Conservation (phyloP, 2,329 filamentous ascomycete species). For the Fusarium pseudoanthophilum region DNA sequence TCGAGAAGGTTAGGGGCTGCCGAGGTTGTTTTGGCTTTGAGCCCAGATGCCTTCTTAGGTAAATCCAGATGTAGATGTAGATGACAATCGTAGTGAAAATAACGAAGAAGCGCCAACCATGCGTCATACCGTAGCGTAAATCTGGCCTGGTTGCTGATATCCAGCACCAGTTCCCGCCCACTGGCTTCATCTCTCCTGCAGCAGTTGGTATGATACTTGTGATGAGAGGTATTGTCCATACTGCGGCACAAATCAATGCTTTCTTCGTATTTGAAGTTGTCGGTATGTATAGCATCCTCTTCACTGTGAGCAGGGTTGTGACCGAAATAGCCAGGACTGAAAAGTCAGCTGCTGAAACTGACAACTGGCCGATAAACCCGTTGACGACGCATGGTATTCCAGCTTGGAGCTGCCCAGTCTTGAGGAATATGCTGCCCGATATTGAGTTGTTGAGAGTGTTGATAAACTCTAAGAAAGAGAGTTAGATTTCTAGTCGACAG, state of each 20-base stretch:
- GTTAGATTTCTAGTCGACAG: background rate
- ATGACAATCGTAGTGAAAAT: constrained; percentile 54
- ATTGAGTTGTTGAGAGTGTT: constrained; percentile 42
- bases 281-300: constrained; percentile 31
- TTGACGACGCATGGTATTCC: constrained; percentile 32
- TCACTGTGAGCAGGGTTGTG: constrained; percentile 40
- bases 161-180: constrained; percentile 62
- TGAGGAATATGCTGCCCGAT: constrained; percentile 36
- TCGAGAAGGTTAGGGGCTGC: constrained; percentile 1
- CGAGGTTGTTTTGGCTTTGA: background rate
- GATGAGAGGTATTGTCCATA: constrained; percentile 35
- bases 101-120: constrained; percentile 58
- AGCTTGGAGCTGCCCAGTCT: constrained; percentile 8
- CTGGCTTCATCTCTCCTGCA: constrained; percentile 40
- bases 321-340: constrained; percentile 42
- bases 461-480: constrained; percentile 27
- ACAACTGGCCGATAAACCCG: constrained; percentile 38
- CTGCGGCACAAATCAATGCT: constrained; percentile 21
- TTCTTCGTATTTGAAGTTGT: constrained; percentile 25
- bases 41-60: constrained; percentile 24
- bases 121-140: constrained; percentile 57
- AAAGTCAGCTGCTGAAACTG: constrained; percentile 41
- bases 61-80: constrained; percentile 54
- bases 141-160: constrained; percentile 51
- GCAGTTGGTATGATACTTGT: constrained; percentile 36